Evolutionary conservation across 75 land plant species (phyloP).

Genomic region (Cupressus sempervirens): DNA sequence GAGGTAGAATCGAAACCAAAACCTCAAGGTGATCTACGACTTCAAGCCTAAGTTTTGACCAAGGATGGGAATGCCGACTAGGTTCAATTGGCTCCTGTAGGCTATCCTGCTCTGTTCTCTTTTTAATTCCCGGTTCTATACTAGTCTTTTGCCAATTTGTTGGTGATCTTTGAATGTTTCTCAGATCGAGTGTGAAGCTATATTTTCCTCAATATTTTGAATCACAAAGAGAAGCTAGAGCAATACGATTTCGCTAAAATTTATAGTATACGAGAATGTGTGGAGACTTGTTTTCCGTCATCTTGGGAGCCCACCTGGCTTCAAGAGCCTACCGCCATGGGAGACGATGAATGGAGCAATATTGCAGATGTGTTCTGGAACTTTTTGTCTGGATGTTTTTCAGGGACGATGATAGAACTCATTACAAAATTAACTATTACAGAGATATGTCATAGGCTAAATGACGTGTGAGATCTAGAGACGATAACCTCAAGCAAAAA

Average conservation of each 20-base stretch:
- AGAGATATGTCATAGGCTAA: neutral
- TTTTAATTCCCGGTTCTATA: too few species aligned
- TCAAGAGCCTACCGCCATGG: neutral
- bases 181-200: too few species aligned
- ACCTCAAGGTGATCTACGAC: too few species aligned
- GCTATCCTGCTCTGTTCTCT: too few species aligned
- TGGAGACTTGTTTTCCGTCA: neutral
- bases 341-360: neutral
- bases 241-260: neutral
- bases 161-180: too few species aligned
- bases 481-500: neutral
- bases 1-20: too few species aligned
- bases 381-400: neutral
- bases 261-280: too few species aligned
- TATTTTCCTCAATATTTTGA: too few species aligned
- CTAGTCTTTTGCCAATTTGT: too few species aligned
- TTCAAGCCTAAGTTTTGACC: constrained; percentile 20
- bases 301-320: neutral
- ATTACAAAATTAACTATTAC: neutral
- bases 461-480: neutral
- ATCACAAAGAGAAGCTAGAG: neutral
- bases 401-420: neutral
- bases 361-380: neutral
- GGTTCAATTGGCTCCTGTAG: too few species aligned
- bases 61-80: too few species aligned